Evolutionary conservation across 495 filamentous ascomycete species (phyloP), one percentile per base, ranked within the genome.

Genomic region (Bombardia bombarda): DNA sequence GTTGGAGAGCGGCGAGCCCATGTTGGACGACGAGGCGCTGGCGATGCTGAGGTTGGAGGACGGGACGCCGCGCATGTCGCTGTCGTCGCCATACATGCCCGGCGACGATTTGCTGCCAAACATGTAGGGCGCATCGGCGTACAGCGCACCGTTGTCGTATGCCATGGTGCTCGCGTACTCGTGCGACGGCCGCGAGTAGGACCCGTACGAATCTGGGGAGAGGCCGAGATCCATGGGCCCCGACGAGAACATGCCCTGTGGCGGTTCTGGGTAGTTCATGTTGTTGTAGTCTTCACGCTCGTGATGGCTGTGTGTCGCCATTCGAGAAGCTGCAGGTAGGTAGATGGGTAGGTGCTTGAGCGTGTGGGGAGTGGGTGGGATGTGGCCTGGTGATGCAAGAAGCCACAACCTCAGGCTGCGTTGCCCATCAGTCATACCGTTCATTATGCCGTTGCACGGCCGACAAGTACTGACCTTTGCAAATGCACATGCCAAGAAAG

Each of bases 11-110:
- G 89, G 89, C 7, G 89, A 95, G 24, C 83, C 86, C 52, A 86
- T 82, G 24, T 80, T 75, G 4, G 89, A 94, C 2, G 89, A 92
- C 13, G 85, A 74, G 10, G 83, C 80, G 12, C 87, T 92, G 20
- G 83, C 81, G 42, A 82, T 86, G 13, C 84, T 88, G 36, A 89
- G 59, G 72, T 73, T 66, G 52, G 73, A 71, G 64, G 66, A 51
- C 52, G 73, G 56, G 46, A 70, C 46, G n/a, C n/a, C n/a, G 70
- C 75, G 47, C 57, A 74, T 43, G 23, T 70, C 69, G 39, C 54
- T 38, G 32, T 72, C 66, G 38, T 76, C 72, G 16, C 59, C 46
- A 45, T 67, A 73, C 42, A 64, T 49, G 35, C 60, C 51, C 14
- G 70, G 67, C 13, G 67, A 68, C 17, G 63, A 53, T 38, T 47